phyloP scores from a whole-genome alignment of 73 alveolate genomes.

The Urostyla sp. region DNA sequence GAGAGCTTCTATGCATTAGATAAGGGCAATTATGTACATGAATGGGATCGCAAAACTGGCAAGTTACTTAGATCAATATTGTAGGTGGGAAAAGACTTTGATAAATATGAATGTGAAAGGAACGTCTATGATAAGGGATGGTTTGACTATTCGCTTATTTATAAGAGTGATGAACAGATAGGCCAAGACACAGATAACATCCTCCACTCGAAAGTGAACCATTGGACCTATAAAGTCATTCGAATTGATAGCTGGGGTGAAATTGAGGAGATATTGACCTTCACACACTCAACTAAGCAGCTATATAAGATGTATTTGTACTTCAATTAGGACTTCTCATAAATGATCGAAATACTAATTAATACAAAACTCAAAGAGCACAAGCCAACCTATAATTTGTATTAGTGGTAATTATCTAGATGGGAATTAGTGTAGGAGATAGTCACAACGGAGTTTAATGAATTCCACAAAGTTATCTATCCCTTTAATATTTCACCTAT shows the following conservation, averaged over 20 bases:
- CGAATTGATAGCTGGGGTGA: conserved; percentile 27
- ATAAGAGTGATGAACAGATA: conserved; percentile 8
- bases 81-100: conserved; percentile 1
- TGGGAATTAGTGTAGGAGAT: too few relatives aligned
- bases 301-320: neutral
- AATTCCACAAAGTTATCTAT: too few relatives aligned
- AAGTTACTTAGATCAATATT: conserved; percentile 7
- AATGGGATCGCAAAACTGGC: conserved; percentile 25
- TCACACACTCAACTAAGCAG: conserved; percentile 3
- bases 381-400: conserved; percentile 1
- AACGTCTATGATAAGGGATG: conserved; percentile 42
- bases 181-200: too few relatives aligned
- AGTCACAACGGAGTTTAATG: too few relatives aligned
- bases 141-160: conserved; percentile 1
- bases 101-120: conserved; percentile 21
- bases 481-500: too few relatives aligned
- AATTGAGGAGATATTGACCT: neutral
- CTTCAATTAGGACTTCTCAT: conserved; percentile 2
- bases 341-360: conserved; percentile 22
- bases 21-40: conserved; percentile 21
- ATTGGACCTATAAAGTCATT: conserved; percentile 24
- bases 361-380: neutral
- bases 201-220: too few relatives aligned
- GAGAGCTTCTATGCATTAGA: conserved; percentile 25
- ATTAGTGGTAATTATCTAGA: neutral